Conservation (phyloP, 495 filamentous ascomycete genomes). For the Pseudevernia furfuracea region DNA sequence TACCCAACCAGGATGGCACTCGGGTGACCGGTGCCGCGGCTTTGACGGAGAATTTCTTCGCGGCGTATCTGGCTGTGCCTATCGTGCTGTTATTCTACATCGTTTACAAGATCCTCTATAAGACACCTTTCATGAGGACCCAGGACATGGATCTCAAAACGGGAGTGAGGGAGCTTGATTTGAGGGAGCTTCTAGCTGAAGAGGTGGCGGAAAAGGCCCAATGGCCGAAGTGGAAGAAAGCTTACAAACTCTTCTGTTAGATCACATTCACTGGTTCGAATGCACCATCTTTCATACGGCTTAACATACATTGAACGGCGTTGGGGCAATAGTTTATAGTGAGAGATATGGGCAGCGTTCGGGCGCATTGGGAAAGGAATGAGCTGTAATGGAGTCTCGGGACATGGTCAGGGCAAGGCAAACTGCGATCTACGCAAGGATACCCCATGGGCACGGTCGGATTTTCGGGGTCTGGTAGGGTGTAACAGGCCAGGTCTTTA, state of each 20-base stretch:
- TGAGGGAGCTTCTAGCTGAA: constrained; percentile 63
- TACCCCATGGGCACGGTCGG: constrained; percentile 9
- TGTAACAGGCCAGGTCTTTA: neutral
- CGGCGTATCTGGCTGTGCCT: constrained; percentile 71
- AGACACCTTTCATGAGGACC: constrained; percentile 56
- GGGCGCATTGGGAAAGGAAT: neutral
- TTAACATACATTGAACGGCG: constrained; percentile 15
- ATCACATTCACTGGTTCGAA: neutral
- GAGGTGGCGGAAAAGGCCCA: constrained; percentile 61
- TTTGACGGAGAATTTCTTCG: constrained; percentile 61
- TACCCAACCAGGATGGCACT: constrained; percentile 41
- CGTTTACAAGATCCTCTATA: constrained; percentile 69
- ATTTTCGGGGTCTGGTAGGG: neutral
- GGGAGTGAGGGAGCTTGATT: constrained; percentile 79
- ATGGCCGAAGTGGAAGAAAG: constrained; percentile 84
- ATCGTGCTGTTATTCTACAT: constrained; percentile 71
- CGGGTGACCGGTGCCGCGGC: constrained; percentile 34
- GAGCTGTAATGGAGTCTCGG: constrained; percentile 4
- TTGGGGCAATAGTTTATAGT: neutral
- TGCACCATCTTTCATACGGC: neutral
- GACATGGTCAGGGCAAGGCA: neutral
- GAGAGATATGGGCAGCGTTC: neutral
- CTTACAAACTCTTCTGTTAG: constrained; percentile 53
- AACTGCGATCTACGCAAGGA: constrained; percentile 5
- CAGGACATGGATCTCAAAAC: constrained; percentile 79